Percentiles rank a stretch among this genome's conserved stretches.
Evolutionary conservation across 805 yeast species (phyloP).

Genomic region (Hanseniaspora hatyaiensis): DNA sequence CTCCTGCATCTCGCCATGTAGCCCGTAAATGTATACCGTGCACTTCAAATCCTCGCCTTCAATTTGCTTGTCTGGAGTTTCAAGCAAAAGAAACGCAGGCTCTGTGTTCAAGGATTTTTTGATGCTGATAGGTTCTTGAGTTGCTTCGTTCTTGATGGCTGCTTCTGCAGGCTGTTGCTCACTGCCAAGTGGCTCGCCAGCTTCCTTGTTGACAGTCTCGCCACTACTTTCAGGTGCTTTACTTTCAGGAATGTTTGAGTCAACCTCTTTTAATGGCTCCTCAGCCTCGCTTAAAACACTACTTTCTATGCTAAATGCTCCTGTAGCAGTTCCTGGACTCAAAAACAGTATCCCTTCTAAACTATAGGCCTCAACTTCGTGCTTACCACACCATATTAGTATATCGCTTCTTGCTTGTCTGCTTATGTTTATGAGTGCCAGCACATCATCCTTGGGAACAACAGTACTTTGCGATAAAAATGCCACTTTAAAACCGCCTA

Average conservation of each 20-base stretch:
- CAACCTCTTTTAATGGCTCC: conserved; percentile 26
- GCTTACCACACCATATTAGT: conserved; percentile 86
- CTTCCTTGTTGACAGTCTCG: conserved; percentile 19
- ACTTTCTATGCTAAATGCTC: conserved; percentile 56
- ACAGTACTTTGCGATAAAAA: conserved; percentile 73
- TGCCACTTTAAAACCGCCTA: conserved; percentile 50
- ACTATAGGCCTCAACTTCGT: conserved; percentile 83
- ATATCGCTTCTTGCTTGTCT: conserved; percentile 87
- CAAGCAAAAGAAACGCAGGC: conserved; percentile 7
- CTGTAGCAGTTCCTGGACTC: conserved; percentile 96
- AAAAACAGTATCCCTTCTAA: conserved; percentile 84
- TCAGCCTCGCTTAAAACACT: conserved; percentile 35
- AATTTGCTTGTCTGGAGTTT: conserved; percentile 20
- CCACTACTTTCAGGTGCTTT: conserved; percentile 17
- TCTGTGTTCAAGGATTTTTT: conserved; percentile 1
- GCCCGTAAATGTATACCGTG: conserved; percentile 74
- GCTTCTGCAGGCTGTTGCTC: conserved; percentile 4
- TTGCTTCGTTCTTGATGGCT: conserved; percentile 9
- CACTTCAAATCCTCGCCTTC: conserved; percentile 45
- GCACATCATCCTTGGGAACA: conserved; percentile 78
- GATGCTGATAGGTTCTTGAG: conserved; percentile 1
- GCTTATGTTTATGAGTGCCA: conserved; percentile 69
- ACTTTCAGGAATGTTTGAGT: conserved; percentile 18
- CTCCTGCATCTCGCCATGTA: conserved; percentile 49
- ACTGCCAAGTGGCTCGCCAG: conserved; percentile 17